Conservation (phyloP, 176 grass and related monocot genomes). For the Eremochloa ophiuroides region DNA sequence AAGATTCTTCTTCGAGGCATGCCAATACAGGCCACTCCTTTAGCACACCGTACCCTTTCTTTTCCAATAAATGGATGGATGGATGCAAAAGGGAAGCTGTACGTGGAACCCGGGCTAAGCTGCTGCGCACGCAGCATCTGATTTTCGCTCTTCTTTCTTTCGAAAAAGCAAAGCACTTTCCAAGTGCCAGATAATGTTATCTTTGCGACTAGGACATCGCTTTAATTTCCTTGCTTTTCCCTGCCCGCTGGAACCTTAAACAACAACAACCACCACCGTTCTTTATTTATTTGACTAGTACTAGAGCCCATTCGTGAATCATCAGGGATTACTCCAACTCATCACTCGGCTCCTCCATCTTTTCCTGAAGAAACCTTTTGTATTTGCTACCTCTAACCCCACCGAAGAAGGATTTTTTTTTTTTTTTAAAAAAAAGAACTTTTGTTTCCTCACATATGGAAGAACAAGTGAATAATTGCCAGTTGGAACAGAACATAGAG, state of each 20-base stretch:
- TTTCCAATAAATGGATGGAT: not conserved
- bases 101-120: no score
- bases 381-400: not conserved
- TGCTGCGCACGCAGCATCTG: no score
- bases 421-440: no score
- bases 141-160: not conserved
- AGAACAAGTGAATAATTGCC: no score
- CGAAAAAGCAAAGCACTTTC: slow-evolving; percentile 1
- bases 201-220: not conserved
- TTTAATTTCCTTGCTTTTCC: not conserved
- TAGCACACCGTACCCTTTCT: not conserved
- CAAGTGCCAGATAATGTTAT: slow-evolving; percentile 13
- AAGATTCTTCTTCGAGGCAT: not conserved
- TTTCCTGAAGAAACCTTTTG: not conserved
- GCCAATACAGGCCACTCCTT: slow-evolving; percentile 34
- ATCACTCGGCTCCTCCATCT: not conserved
- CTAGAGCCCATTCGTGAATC: not conserved
- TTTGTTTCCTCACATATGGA: not conserved
- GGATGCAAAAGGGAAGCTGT: not conserved
- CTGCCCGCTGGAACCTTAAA: slow-evolving; percentile 7
- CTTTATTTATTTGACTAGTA: not conserved
- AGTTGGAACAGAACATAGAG: no score
- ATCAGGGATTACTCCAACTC: not conserved
- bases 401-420: no score
- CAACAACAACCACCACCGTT: not conserved